These are phyloP conservation scores for Pythium angustatum DNA, from an alignment of 352 stramenopile genomes.

Conservation along the genomic window DNA sequence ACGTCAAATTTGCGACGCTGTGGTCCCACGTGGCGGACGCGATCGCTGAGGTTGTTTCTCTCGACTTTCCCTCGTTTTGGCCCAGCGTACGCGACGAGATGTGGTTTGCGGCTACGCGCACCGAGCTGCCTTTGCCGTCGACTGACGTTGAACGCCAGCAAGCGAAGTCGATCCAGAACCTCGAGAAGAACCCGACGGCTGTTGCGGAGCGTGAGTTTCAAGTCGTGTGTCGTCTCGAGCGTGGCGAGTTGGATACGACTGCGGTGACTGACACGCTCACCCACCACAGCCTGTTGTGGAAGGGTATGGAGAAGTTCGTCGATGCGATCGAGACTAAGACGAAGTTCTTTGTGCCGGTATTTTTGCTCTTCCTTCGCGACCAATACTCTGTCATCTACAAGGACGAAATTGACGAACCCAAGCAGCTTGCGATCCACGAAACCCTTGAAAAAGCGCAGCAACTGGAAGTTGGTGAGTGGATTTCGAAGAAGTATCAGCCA, in stretches of 20 bases:
- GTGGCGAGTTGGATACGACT: constrained; percentile 39
- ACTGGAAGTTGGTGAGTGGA: constrained; percentile 27
- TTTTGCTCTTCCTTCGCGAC: constrained; percentile 77
- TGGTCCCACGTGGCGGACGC: constrained; percentile 80
- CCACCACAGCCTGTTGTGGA: constrained; percentile 83
- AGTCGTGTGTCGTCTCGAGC: constrained; percentile 56
- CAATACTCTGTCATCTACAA: constrained; percentile 79
- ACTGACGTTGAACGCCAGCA: neutral
- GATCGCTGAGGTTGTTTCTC: constrained; percentile 51
- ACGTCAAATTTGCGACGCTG: constrained; percentile 89
- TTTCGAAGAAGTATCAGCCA: constrained; percentile 17
- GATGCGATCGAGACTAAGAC: constrained; percentile 83
- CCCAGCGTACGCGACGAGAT: constrained; percentile 57
- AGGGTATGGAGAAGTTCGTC: constrained; percentile 68
- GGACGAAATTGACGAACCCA: constrained; percentile 58
- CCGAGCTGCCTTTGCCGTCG: constrained; percentile 14
- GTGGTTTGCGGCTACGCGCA: constrained; percentile 37
- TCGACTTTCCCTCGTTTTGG: constrained; percentile 72
- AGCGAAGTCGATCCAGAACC: constrained; percentile 15
- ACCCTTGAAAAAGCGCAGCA: constrained; percentile 48
- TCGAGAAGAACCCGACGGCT: constrained; percentile 18
- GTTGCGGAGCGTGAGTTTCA: constrained; percentile 45
- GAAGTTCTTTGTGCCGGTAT: constrained; percentile 87
- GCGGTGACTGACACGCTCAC: constrained; percentile 66
- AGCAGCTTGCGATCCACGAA: constrained; percentile 47